Evolutionary conservation across 2,329 filamentous ascomycete species (phyloP).

Genomic region (Neopestalotiopsis rosae): DNA sequence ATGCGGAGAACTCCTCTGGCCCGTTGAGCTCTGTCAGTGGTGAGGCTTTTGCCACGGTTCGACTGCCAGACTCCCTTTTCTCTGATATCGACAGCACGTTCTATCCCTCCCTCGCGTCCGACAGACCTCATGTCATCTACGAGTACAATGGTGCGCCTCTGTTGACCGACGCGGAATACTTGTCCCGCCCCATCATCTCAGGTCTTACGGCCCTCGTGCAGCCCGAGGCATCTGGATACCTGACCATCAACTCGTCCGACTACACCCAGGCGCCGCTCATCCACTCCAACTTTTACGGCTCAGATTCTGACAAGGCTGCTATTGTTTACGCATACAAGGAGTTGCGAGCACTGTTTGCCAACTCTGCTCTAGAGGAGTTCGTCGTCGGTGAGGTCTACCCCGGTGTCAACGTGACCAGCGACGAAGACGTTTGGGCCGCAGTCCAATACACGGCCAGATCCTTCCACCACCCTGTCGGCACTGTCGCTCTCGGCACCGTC

Average conservation of each 20-base stretch:
- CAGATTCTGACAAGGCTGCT: slow-evolving; percentile 39
- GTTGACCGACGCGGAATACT: slow-evolving; percentile 53
- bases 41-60: background rate
- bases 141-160: slow-evolving; percentile 28
- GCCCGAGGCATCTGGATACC: slow-evolving; percentile 24
- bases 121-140: slow-evolving; percentile 24
- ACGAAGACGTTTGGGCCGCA: slow-evolving; percentile 23
- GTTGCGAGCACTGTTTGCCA: slow-evolving; percentile 22
- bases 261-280: slow-evolving; percentile 58
- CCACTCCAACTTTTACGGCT: slow-evolving; percentile 53
- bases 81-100: slow-evolving; percentile 14
- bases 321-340: slow-evolving; percentile 24
- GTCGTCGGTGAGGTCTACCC: slow-evolving; percentile 20
- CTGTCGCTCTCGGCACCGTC: slow-evolving; percentile 24
- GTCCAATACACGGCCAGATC: slow-evolving; percentile 21
- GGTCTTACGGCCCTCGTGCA: slow-evolving; percentile 31
- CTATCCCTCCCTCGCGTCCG: slow-evolving; percentile 22
- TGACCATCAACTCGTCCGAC: slow-evolving; percentile 53
- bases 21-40: background rate
- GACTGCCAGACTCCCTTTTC: slow-evolving; percentile 24
- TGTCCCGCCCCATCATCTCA: slow-evolving; percentile 40
- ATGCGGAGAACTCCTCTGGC: background rate
- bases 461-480: slow-evolving; percentile 29
- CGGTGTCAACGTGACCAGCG: slow-evolving; percentile 21
- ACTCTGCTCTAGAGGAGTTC: slow-evolving; percentile 17